These are phyloP conservation scores for Fusarium duplospermum DNA, from an alignment of 2,329 filamentous ascomycete genomes.

Conservation along the genomic window DNA sequence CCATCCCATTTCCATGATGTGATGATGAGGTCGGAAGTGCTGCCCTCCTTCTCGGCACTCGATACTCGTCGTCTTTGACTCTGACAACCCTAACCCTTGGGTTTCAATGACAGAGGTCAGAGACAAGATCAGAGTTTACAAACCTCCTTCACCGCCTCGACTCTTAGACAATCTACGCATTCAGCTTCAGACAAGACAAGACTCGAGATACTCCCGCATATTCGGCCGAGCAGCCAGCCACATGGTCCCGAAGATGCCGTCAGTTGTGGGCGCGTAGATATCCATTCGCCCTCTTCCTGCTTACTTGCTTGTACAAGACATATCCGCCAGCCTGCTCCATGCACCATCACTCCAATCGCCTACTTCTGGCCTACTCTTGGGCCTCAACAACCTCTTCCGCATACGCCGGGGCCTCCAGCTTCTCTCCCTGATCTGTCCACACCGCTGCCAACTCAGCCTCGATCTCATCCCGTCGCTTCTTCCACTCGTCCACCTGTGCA, in stretches of 20 bases:
- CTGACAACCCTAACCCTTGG: slow-evolving; percentile 24
- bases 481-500: slow-evolving; percentile 86
- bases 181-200: neutral
- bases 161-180: neutral
- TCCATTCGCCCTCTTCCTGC: slow-evolving; percentile 7
- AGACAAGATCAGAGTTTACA: neutral
- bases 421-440: slow-evolving; percentile 66
- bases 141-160: neutral
- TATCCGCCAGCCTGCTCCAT: slow-evolving; percentile 12
- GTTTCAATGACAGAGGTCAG: neutral
- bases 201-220: neutral
- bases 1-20: neutral
- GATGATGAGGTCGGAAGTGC: neutral
- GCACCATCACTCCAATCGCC: slow-evolving; percentile 5
- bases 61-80: neutral
- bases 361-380: slow-evolving; percentile 16
- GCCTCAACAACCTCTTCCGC: slow-evolving; percentile 29
- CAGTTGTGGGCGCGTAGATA: slow-evolving; percentile 8
- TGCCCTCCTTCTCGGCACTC: neutral
- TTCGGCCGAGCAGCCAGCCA: neutral
- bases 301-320: slow-evolving; percentile 14
- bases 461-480: slow-evolving; percentile 80
- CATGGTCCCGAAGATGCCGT: neutral
- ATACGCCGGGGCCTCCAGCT: slow-evolving; percentile 61
- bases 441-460: slow-evolving; percentile 80